Percentiles rank a stretch among this genome's conserved stretches.
These are phyloP conservation scores for Taxillus chinensis DNA, from an alignment of 164 flowering plant species.

Conservation along the genomic window DNA sequence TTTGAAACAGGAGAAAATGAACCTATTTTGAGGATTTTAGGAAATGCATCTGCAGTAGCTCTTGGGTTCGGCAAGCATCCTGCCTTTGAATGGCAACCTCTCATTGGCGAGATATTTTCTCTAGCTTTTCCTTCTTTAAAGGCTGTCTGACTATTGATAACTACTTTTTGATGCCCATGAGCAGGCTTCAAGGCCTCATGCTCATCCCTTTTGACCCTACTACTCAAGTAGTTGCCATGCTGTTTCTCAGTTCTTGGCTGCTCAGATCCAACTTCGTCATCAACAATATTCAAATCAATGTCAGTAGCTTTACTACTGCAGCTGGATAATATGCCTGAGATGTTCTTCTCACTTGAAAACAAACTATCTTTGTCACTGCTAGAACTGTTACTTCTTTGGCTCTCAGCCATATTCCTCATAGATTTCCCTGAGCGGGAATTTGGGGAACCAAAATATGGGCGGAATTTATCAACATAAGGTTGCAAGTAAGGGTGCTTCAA, in stretches of 20 bases:
- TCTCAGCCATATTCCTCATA: conserved; percentile 57
- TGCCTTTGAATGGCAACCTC: conserved; percentile 47
- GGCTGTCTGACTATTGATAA: conserved; percentile 61
- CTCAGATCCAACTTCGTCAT: conserved; percentile 38
- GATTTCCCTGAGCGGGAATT: conserved; percentile 41
- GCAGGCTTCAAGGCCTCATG: conserved; percentile 22
- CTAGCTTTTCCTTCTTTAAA: conserved; percentile 76
- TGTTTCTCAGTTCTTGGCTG: conserved; percentile 27
- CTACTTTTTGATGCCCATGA: conserved; percentile 54
- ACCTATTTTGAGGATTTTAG: conserved; percentile 26
- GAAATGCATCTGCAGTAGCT: conserved; percentile 39
- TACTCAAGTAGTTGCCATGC: conserved; percentile 10
- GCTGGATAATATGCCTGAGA: conserved; percentile 16
- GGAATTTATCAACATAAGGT: conserved; percentile 69
- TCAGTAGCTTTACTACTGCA: conserved; percentile 39
- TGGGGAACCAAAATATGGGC: conserved; percentile 27
- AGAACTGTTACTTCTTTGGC: conserved; percentile 79
- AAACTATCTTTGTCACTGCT: conserved; percentile 76
- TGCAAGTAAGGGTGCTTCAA: conserved; percentile 88
- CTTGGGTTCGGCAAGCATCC: conserved; percentile 33
- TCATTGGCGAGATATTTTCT: conserved; percentile 78
- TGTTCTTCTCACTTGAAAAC: conserved; percentile 48
- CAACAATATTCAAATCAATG: conserved; percentile 32
- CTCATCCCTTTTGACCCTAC: conserved; percentile 24
- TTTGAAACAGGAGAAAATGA: conserved; percentile 28